Conservation (phyloP, 2,329 filamentous ascomycete genomes). For the Tolypocladium amazonense region DNA sequence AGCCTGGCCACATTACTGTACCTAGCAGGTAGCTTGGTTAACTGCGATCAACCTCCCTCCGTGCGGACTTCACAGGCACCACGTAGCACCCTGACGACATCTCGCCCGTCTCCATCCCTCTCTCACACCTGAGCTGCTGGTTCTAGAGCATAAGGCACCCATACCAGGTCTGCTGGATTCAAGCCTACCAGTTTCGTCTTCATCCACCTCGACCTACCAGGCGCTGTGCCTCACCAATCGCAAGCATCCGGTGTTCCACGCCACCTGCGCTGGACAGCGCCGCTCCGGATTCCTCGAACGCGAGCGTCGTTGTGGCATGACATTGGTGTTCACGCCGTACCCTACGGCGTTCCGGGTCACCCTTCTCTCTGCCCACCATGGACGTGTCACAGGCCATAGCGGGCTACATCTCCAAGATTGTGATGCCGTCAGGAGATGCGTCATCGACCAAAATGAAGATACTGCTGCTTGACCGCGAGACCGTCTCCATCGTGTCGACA, state of each 20-base stretch:
- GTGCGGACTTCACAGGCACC: neutral
- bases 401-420: slow-evolving; percentile 94
- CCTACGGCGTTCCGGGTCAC: neutral
- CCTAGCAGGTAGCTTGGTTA: too few relatives aligned
- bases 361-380: slow-evolving; percentile 48
- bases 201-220: neutral
- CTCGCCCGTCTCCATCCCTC: neutral
- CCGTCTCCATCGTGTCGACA: slow-evolving; percentile 85
- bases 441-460: slow-evolving; percentile 96
- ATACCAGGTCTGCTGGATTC: neutral
- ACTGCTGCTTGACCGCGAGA: slow-evolving; percentile 84
- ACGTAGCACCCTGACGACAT: neutral
- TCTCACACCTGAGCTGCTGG: neutral
- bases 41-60: neutral
- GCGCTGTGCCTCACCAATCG: neutral
- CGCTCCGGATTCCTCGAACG: neutral
- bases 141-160: neutral
- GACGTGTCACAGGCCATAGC: slow-evolving; percentile 88
- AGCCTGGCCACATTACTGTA: too few relatives aligned
- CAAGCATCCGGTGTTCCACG: neutral
- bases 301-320: slow-evolving; percentile 1
- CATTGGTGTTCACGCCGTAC: neutral
- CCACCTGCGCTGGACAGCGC: neutral
- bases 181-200: neutral
- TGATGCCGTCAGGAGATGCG: slow-evolving; percentile 61